Evolutionary conservation across 2,329 filamentous ascomycete genomes (phyloP).

Genomic region (Aspergillus ustus): DNA sequence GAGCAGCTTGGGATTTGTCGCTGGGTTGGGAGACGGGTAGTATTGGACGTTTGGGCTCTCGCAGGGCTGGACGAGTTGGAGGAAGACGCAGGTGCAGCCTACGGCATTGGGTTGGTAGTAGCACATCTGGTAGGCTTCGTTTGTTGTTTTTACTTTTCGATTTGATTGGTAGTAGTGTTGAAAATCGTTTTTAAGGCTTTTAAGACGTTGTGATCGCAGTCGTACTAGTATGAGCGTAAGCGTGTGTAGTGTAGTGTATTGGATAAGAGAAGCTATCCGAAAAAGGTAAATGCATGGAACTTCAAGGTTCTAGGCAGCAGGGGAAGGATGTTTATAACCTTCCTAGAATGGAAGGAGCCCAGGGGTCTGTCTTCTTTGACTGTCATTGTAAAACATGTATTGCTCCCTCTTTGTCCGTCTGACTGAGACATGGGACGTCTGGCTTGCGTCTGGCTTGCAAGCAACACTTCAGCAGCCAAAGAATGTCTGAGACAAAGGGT

Average conservation of each 20-base stretch:
- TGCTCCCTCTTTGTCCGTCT: conserved; percentile 7
- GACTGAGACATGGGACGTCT: conserved; percentile 1
- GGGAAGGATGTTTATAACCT: not conserved
- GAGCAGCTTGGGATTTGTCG: conserved; percentile 20
- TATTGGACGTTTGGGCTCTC: conserved; percentile 9
- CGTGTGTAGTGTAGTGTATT: not conserved
- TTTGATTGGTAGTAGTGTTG: not conserved
- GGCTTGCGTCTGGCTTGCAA: not conserved
- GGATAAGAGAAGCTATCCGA: not conserved
- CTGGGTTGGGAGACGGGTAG: conserved; percentile 14
- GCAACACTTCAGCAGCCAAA: not conserved
- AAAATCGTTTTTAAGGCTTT: not conserved
- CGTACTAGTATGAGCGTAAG: not conserved
- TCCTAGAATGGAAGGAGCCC: not conserved
- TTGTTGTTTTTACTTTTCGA: not conserved
- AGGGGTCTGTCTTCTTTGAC: not conserved
- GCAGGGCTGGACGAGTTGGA: conserved; percentile 28
- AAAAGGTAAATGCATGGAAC: not conserved
- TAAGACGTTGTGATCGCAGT: not conserved
- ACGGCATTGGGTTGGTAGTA: conserved; percentile 26
- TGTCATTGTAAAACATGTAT: not conserved
- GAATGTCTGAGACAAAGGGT: conserved; percentile 5
- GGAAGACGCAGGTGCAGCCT: conserved; percentile 25
- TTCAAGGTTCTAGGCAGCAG: not conserved
- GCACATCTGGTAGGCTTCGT: conserved; percentile 18